These are phyloP conservation scores for Kurtzmaniella fragi DNA, from an alignment of 805 yeast genomes.

Conservation along the genomic window DNA sequence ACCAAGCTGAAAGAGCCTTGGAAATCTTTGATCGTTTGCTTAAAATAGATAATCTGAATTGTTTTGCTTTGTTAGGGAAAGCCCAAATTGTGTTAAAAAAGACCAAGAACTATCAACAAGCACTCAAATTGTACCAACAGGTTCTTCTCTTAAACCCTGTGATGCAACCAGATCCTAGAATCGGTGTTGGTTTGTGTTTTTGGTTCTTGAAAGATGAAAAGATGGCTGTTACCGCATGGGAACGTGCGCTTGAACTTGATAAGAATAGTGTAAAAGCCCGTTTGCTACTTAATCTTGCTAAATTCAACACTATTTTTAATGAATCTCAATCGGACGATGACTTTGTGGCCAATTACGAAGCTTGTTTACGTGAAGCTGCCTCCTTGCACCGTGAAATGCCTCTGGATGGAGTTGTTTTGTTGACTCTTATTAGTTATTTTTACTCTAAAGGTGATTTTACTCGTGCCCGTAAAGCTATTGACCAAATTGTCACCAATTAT, in stretches of 20 bases:
- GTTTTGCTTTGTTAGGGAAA: conserved; percentile 74
- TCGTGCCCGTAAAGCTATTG: too few species aligned
- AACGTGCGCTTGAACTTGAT: conserved; percentile 64
- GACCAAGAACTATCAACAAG: conserved; percentile 60
- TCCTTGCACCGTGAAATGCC: conserved; percentile 35
- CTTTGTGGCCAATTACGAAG: conserved; percentile 55
- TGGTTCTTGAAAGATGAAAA: conserved; percentile 80
- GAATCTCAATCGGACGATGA: conserved; percentile 53
- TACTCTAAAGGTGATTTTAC: conserved; percentile 58
- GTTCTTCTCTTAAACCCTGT: conserved; percentile 72
- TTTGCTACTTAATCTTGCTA: conserved; percentile 60
- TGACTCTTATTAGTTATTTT: conserved; percentile 64
- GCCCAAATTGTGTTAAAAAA: conserved; percentile 76
- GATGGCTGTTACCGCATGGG: conserved; percentile 81
- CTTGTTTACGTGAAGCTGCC: conserved; percentile 48
- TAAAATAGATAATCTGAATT: conserved; percentile 52
- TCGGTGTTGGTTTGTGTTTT: conserved; percentile 91
- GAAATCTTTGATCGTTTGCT: conserved; percentile 62
- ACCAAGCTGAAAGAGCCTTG: conserved; percentile 65
- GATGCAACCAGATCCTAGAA: conserved; percentile 83
- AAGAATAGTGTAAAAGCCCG: conserved; percentile 57
- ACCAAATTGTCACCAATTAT: conserved; percentile 5
- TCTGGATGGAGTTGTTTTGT: conserved; percentile 56
- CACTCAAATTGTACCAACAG: conserved; percentile 80
- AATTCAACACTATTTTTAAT: conserved; percentile 59